Evolutionary conservation across 148 eudicot species (phyloP), one percentile per base, ranked within the genome.

Genomic region (Amaranthus hypochondriacus): DNA sequence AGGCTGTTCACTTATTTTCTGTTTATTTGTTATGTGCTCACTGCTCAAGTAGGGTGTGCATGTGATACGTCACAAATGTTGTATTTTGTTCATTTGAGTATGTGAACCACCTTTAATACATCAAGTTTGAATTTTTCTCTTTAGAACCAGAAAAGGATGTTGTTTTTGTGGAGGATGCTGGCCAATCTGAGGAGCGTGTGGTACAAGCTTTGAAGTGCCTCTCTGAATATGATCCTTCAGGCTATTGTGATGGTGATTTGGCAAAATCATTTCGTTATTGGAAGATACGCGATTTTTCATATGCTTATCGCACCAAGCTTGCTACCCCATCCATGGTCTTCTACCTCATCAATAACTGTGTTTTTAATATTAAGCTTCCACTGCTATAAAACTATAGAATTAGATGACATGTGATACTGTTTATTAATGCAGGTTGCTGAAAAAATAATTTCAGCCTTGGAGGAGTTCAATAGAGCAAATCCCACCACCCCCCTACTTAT

Each of bases 251-350:
- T 71, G 84, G 69, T 61, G 88, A 88, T 78, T 48, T 82, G 75
- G 75, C 62, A 68, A 71, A 83, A 62, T 69, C 87, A 15, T 96
- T 96, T 80, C 87, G 83, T 64, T 96, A 92, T 74, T 96, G 99
- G 99, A 96, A 86, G 72, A 96, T 96, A 73, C 90, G 97, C 75
- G 97, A 96, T 86, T 96, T 83, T 83, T 91, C 97, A 62, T 73
- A 87, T 71, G 97, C 97, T 83, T 96, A 96, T 81, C 83, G 87
- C 79, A 77, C 94, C 42, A 83, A 71, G 83, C 83, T 96, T 75
- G 80, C 87, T 42, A 90, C 94, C 73, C 99, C 99, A 62, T 87
- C 96, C 62, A 85, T 76, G 84, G 99, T 92, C 60, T 75, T 62
- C 44, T 66, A 68, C 48, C 75, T 65, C 13, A 15, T 57, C 14